Conservation (phyloP, 192 early-diverging fungal genomes). For the Coemansia sp. region DNA sequence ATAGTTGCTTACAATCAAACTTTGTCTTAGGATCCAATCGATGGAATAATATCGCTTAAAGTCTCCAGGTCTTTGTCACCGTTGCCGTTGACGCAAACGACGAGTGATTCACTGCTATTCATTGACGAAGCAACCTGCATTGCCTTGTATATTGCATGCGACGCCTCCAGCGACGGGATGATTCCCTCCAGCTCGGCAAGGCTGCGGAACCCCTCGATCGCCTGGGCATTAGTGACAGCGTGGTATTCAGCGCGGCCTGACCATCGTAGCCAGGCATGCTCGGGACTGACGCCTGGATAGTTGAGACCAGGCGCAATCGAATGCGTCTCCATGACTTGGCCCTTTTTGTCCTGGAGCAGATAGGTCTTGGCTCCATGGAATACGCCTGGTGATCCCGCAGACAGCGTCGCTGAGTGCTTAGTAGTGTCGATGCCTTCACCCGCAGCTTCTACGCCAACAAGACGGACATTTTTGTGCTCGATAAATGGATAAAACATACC, state of each 20-base stretch:
- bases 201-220: slow-evolving; percentile 79
- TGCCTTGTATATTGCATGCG: slow-evolving; percentile 86
- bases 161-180: slow-evolving; percentile 93
- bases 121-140: slow-evolving; percentile 77
- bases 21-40: no score
- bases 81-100: slow-evolving; percentile 87
- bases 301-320: slow-evolving; percentile 92
- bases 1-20: no score
- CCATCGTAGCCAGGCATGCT: slow-evolving; percentile 91
- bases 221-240: slow-evolving; percentile 78
- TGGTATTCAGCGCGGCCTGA: slow-evolving; percentile 81
- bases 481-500: slow-evolving; percentile 97
- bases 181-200: slow-evolving; percentile 81
- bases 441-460: slow-evolving; percentile 94
- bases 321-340: slow-evolving; percentile 96
- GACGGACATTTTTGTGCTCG: slow-evolving; percentile 78
- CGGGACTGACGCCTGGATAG: slow-evolving; percentile 97
- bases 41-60: no score
- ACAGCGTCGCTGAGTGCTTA: slow-evolving; percentile 87
- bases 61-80: slow-evolving; percentile 97
- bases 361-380: slow-evolving; percentile 95
- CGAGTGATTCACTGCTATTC: slow-evolving; percentile 74
- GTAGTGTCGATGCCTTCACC: slow-evolving; percentile 87
- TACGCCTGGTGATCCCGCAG: slow-evolving; percentile 84
- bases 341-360: slow-evolving; percentile 90